Evolutionary conservation across 2,329 filamentous ascomycete species (phyloP), one percentile per base, ranked within the genome.

Genomic region (Paraphoma chrysanthemicola): DNA sequence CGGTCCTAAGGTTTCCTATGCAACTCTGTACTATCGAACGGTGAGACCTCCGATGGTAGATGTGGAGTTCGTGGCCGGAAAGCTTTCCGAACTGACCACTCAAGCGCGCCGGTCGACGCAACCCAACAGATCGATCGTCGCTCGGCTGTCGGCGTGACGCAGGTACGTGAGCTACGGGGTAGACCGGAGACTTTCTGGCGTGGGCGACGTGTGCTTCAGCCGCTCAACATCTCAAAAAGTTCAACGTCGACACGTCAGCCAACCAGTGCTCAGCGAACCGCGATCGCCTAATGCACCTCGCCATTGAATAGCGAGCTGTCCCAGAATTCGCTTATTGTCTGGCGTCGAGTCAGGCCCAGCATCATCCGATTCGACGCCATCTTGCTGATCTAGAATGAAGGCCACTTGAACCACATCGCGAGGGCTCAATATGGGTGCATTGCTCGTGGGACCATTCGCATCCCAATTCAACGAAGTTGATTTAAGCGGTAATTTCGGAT

Each of bases 251-350:
- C 73, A 72, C 23, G 73, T 77, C 41, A 96, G 79, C 82, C 90
- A 94, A 9, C 93, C 93, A 6, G 95, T 99, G 44, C 89, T 92
- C 72, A 99, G 80, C 67, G 88, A 93, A 0, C 95, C 95, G 67
- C 87, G 86, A 77, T 94, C 95, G 0, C 95, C 95, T 90, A 97
- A 93, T 59, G 91, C 86, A 38, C 90, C 90, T 61, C 91, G 85
- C 95, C 95, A 99, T 52, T 92, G 90, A 56, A 98, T 90, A 43
- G 88, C 89, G 64, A 98, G 78, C 60, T 95, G 88, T 5, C 93
- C 94, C 71, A 98, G 87, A 17, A 89, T 81, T 38, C 90, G 80
- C 58, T 83, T 80, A 16, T 80, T 79, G 58, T 78, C 77, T 28
- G 64, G 57, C n/a, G 46, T 54, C 54, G 47, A 38, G 12, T 44